Evolutionary conservation across 208 protist species (phyloP).

Genomic region (Trypanosoma mega): DNA sequence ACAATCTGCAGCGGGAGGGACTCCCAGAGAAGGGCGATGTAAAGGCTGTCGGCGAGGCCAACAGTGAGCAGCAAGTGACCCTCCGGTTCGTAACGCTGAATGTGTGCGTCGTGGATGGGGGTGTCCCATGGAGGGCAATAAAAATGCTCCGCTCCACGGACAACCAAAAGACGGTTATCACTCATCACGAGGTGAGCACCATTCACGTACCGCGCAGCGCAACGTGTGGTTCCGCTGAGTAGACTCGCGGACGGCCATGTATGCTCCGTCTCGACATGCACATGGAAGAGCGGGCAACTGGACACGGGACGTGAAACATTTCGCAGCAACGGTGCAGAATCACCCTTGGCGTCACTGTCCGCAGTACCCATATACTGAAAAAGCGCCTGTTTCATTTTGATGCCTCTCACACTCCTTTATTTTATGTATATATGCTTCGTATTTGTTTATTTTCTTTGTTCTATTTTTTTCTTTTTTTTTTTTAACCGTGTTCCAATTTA

Average conservation of each 20-base stretch:
- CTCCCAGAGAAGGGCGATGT: slow-evolving; percentile 34
- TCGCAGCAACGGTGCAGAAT: slow-evolving; percentile 16
- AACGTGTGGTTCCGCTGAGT: slow-evolving; percentile 16
- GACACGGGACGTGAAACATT: slow-evolving; percentile 18
- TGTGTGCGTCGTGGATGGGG: slow-evolving; percentile 50
- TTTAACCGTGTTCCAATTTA: background rate
- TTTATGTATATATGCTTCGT: background rate
- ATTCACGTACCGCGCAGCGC: slow-evolving; percentile 12
- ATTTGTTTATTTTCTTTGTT: slow-evolving; percentile 3
- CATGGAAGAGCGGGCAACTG: slow-evolving; percentile 25
- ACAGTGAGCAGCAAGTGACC: slow-evolving; percentile 40
- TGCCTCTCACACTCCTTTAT: background rate
- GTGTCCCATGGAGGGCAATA: slow-evolving; percentile 60
- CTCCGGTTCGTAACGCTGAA: slow-evolving; percentile 13
- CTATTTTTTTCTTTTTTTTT: background rate
- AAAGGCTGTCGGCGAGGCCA: slow-evolving; percentile 50
- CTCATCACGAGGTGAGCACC: slow-evolving; percentile 29
- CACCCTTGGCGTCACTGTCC: background rate
- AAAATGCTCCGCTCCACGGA: slow-evolving; percentile 32
- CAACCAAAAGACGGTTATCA: slow-evolving; percentile 41
- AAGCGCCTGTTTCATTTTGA: slow-evolving; percentile 10
- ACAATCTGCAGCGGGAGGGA: slow-evolving; percentile 20
- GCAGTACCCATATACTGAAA: slow-evolving; percentile 16
- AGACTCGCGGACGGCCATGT: slow-evolving; percentile 28
- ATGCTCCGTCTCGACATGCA: slow-evolving; percentile 21